Evolutionary conservation across 345 rosid species (phyloP).

Genomic region (Bruguiera sexangula): DNA sequence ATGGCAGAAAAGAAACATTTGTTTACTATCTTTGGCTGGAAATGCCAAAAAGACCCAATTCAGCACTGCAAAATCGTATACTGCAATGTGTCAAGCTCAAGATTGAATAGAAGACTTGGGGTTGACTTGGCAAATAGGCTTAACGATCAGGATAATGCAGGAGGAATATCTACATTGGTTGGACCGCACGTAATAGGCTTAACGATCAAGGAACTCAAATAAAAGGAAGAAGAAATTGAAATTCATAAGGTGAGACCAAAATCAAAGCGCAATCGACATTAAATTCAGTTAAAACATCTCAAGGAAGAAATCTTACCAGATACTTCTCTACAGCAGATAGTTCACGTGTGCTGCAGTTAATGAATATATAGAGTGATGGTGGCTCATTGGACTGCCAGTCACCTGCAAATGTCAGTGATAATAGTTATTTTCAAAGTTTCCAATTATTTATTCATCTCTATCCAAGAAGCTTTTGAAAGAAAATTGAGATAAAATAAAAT

Average conservation of each 20-base stretch:
- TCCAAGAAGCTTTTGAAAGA: too few species aligned
- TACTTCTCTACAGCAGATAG: constrained; percentile 80
- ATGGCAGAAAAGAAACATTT: constrained; percentile 48
- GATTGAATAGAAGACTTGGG: constrained; percentile 82
- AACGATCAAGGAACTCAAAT: neutral
- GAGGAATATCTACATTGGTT: constrained; percentile 2
- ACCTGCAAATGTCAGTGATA: constrained; percentile 41
- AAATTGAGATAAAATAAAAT: too few species aligned
- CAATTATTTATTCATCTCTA: too few species aligned
- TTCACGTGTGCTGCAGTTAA: constrained; percentile 85
- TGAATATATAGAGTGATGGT: constrained; percentile 68
- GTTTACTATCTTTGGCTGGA: constrained; percentile 90
- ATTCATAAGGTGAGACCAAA: neutral
- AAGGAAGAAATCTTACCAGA: constrained; percentile 55
- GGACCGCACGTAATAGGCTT: neutral
- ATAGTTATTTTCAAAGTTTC: neutral
- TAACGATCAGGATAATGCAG: neutral
- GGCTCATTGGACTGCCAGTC: constrained; percentile 72
- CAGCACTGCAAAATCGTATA: constrained; percentile 67
- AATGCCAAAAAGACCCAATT: constrained; percentile 85
- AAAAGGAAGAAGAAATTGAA: neutral
- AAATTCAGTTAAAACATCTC: constrained; percentile 1
- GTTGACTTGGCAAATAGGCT: constrained; percentile 51
- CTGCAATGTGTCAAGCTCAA: constrained; percentile 94
- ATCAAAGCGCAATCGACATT: constrained; percentile 1